These are phyloP conservation scores for Ogataea pilisensis DNA, from an alignment of 805 yeast species.

Conservation along the genomic window DNA sequence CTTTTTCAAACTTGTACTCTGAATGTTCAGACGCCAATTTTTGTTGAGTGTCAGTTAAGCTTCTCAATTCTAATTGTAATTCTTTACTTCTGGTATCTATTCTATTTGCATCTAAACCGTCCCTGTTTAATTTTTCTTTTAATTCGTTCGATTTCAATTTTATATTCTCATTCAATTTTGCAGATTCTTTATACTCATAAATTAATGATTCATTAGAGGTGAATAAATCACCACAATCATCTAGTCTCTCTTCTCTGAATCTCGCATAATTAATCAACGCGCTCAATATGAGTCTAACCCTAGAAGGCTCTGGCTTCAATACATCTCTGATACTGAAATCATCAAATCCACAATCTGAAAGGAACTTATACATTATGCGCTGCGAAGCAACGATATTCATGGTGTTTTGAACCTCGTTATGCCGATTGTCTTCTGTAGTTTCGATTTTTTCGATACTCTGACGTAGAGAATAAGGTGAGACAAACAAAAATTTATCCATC, in stretches of 20 bases:
- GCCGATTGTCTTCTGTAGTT: slow-evolving; percentile 14
- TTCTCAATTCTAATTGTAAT: slow-evolving; percentile 58
- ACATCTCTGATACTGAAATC: slow-evolving; percentile 77
- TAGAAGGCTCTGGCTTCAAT: slow-evolving; percentile 66
- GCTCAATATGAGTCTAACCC: slow-evolving; percentile 65
- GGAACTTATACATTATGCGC: slow-evolving; percentile 55
- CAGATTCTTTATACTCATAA: slow-evolving; percentile 40
- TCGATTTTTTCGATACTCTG: slow-evolving; percentile 24
- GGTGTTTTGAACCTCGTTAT: slow-evolving; percentile 31
- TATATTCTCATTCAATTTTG: slow-evolving; percentile 38
- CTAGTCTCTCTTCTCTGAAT: slow-evolving; percentile 72
- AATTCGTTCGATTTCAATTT: slow-evolving; percentile 24
- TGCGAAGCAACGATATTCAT: slow-evolving; percentile 53
- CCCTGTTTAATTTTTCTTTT: slow-evolving; percentile 14
- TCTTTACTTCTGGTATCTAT: slow-evolving; percentile 47
- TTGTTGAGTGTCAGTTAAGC: slow-evolving; percentile 60
- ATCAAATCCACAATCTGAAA: slow-evolving; percentile 68
- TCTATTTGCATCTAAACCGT: slow-evolving; percentile 36
- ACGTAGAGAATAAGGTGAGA: slow-evolving; percentile 28
- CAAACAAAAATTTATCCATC: slow-evolving; percentile 31
- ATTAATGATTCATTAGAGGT: slow-evolving; percentile 48
- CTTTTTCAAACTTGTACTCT: slow-evolving; percentile 60
- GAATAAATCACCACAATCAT: slow-evolving; percentile 63
- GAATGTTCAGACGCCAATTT: slow-evolving; percentile 55
- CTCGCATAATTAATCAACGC: slow-evolving; percentile 84